Conservation (phyloP, 176 grass and related monocot species). For the Aegilops speltoides region DNA sequence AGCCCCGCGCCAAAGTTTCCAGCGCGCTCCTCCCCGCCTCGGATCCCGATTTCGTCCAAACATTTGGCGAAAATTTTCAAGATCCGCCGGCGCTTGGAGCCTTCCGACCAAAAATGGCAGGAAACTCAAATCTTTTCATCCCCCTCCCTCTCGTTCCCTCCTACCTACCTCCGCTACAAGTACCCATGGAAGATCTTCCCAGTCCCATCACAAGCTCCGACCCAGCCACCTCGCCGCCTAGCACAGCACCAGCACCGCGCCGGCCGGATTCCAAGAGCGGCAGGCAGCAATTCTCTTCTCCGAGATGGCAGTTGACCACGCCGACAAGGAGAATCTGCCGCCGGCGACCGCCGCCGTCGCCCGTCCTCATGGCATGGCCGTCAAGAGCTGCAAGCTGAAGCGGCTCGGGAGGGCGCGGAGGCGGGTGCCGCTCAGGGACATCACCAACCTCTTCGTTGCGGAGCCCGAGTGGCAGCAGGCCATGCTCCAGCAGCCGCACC, state of each 20-base stretch:
- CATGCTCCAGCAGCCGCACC: background rate
- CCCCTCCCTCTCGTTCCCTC: background rate
- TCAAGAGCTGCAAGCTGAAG: slow-evolving; percentile 38
- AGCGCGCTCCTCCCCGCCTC: background rate
- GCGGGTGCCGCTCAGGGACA: slow-evolving; percentile 39
- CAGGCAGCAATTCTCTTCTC: background rate
- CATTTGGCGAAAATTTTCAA: background rate
- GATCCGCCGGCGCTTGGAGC: background rate
- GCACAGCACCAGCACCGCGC: background rate
- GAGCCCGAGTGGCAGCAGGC: background rate
- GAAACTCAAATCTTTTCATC: slow-evolving; percentile 24
- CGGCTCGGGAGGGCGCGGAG: slow-evolving; percentile 7
- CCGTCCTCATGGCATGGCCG: background rate
- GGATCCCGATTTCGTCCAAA: background rate
- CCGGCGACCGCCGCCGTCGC: background rate
- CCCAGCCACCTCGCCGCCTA: background rate
- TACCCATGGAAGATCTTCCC: slow-evolving; percentile 29
- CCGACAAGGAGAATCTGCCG: slow-evolving; percentile 29
- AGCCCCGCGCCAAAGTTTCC: background rate
- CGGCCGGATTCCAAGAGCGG: background rate
- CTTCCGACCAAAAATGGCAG: background rate
- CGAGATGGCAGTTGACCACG: slow-evolving; percentile 22
- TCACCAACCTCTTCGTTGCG: slow-evolving; percentile 35
- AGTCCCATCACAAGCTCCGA: background rate
- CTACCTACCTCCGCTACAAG: slow-evolving; percentile 13